Conservation (phyloP, 2,329 filamentous ascomycete genomes). For the Trichoderma citrinoviride region DNA sequence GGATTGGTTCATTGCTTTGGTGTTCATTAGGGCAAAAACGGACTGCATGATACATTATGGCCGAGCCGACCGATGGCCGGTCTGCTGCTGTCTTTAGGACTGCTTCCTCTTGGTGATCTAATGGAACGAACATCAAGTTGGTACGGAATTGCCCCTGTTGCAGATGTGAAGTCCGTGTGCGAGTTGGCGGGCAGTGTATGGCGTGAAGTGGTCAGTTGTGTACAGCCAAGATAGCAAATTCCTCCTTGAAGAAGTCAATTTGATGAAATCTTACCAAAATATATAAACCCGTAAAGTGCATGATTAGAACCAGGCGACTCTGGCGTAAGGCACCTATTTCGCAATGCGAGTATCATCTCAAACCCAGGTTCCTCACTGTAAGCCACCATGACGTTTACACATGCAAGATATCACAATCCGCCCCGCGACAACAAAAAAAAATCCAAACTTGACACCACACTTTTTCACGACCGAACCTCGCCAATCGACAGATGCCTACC, state of each 20-base stretch:
- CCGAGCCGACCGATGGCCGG: slow-evolving; percentile 39
- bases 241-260: background rate
- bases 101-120: slow-evolving; percentile 47
- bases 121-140: slow-evolving; percentile 43
- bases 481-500: background rate
- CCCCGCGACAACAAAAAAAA: slow-evolving; percentile 17
- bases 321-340: background rate
- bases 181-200: background rate
- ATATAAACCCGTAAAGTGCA: too few species aligned
- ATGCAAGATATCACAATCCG: background rate
- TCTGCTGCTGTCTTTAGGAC: slow-evolving; percentile 46
- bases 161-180: background rate
- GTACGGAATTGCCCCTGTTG: slow-evolving; percentile 25
- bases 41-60: slow-evolving; percentile 48
- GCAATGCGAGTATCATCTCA: background rate
- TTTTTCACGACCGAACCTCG: background rate
- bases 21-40: slow-evolving; percentile 51
- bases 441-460: slow-evolving; percentile 13
- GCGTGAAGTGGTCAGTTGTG: background rate
- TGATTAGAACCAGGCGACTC: background rate
- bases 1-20: slow-evolving; percentile 52
- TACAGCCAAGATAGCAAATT: background rate
- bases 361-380: background rate
- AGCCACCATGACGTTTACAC: slow-evolving; percentile 21
- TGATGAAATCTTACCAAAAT: background rate